Conservation (phyloP, 805 yeast genomes). For the Yueomyces sinensis region DNA sequence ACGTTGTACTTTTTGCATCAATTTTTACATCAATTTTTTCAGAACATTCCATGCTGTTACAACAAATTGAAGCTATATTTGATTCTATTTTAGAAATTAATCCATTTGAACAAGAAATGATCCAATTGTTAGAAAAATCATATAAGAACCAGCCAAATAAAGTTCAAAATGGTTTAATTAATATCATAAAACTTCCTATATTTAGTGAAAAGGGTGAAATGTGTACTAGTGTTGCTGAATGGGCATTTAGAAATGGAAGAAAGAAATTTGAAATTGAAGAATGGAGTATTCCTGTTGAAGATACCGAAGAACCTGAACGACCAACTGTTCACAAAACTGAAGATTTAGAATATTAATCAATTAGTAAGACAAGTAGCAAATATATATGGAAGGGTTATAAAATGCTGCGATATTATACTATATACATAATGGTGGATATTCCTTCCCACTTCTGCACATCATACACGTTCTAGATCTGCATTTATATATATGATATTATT, state of each 20-base stretch:
- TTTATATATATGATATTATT: too few relatives aligned
- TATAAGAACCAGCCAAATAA: slow-evolving; percentile 51
- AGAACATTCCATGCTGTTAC: slow-evolving; percentile 24
- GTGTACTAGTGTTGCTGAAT: slow-evolving; percentile 63
- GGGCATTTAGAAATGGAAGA: slow-evolving; percentile 75
- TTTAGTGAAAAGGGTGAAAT: slow-evolving; percentile 61
- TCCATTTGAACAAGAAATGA: slow-evolving; percentile 69
- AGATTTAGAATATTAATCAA: too few relatives aligned
- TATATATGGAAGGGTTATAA: neutral
- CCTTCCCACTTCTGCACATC: neutral
- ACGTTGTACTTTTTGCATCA: slow-evolving; percentile 40
- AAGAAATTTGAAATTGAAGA: slow-evolving; percentile 76
- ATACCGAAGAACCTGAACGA: slow-evolving; percentile 38
- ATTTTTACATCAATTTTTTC: slow-evolving; percentile 31
- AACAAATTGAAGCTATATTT: slow-evolving; percentile 42
- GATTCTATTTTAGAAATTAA: slow-evolving; percentile 65
- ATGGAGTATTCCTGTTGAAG: slow-evolving; percentile 97
- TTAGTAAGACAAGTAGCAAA: neutral
- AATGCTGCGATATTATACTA: neutral
- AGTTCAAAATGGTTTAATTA: slow-evolving; percentile 76
- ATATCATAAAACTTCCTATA: slow-evolving; percentile 58
- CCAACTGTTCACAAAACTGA: too few relatives aligned
- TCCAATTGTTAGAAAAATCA: slow-evolving; percentile 50
- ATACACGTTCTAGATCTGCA: too few relatives aligned
- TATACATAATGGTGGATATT: neutral